Evolutionary conservation across 345 rosid genomes (phyloP).

Genomic region (Salix viminalis): DNA sequence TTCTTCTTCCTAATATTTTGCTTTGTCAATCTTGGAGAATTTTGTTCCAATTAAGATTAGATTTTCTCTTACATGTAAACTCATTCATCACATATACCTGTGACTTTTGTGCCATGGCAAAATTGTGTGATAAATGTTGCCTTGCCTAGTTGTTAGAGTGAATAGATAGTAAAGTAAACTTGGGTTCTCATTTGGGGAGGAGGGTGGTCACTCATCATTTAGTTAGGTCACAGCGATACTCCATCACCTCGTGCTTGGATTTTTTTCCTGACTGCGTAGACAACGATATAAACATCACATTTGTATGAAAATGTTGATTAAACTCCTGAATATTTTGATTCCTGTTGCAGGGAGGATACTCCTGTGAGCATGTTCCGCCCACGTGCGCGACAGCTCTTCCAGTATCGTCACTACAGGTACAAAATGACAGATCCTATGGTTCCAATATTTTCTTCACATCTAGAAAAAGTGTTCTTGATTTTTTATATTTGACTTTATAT

Average conservation of each 20-base stretch:
- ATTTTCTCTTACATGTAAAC: not conserved
- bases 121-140: not conserved
- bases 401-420: slow-evolving; percentile 95
- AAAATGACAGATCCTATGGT: slow-evolving; percentile 9
- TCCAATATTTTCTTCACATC: not conserved
- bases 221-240: not conserved
- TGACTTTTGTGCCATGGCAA: not conserved
- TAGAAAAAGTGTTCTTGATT: not conserved
- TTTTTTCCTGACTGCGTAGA: not conserved
- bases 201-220: not conserved
- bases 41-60: not conserved
- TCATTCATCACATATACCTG: not conserved
- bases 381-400: slow-evolving; percentile 89
- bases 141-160: not conserved
- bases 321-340: slow-evolving; percentile 10
- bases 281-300: not conserved
- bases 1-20: slow-evolving; percentile 20
- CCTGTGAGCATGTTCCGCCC: slow-evolving; percentile 86
- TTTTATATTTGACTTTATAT: not conserved
- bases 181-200: not conserved
- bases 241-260: not conserved
- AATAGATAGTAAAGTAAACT: not conserved
- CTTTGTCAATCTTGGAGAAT: slow-evolving; percentile 11
- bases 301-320: not conserved
- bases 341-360: slow-evolving; percentile 77